phyloP scores from a whole-genome alignment of 805 yeast species.

The Candida succiphila region DNA sequence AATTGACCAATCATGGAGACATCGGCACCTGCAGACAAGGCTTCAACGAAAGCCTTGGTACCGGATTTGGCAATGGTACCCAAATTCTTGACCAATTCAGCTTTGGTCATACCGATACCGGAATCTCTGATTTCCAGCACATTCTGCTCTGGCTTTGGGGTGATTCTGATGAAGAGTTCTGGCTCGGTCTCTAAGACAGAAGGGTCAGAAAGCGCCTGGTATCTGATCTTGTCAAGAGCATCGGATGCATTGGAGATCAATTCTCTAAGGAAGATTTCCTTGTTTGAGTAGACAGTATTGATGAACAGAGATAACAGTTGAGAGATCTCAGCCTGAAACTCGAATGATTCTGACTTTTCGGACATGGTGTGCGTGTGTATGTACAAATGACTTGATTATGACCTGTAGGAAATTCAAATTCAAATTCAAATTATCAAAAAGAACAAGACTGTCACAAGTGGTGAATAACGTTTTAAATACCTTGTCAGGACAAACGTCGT shows the following conservation, averaged over 20 bases:
- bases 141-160: conserved; percentile 92
- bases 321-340: conserved; percentile 99
- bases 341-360: conserved; percentile 72
- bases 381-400: no score
- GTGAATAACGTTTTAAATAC: no score
- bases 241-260: conserved; percentile 97
- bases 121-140: conserved; percentile 96
- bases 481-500: no score
- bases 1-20: conserved; percentile 99
- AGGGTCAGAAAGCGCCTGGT: conserved; percentile 91
- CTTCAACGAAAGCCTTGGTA: conserved; percentile 99
- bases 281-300: conserved; percentile 98
- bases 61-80: conserved; percentile 99
- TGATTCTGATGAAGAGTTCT: conserved; percentile 92
- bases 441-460: no score
- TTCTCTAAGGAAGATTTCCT: conserved; percentile 98
- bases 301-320: conserved; percentile 99
- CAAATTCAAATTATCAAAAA: no score
- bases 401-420: no score
- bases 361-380: no score
- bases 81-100: conserved; percentile 95
- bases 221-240: conserved; percentile 97
- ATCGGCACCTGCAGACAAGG: conserved; percentile 98
- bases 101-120: conserved; percentile 99
- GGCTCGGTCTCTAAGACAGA: conserved; percentile 89